Conservation (phyloP, 345 rosid species). For the Hibiscus syriacus region DNA sequence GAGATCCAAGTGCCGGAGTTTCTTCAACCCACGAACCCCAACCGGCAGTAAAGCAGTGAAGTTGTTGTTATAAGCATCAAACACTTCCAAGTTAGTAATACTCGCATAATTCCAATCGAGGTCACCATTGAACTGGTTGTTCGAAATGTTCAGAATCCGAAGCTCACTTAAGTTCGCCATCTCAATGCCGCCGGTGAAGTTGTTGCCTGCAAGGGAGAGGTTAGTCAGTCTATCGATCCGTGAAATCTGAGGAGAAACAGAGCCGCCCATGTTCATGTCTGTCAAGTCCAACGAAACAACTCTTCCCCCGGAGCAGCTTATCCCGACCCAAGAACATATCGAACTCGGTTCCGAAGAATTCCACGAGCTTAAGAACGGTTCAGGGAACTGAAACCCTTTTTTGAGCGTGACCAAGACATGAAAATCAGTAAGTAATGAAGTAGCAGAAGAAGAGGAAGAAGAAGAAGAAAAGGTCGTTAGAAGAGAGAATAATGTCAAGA, state of each 20-base stretch:
- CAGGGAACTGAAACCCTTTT: slow-evolving; percentile 40
- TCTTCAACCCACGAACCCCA: slow-evolving; percentile 28
- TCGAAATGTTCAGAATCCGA: slow-evolving; percentile 43
- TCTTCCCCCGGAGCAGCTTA: slow-evolving; percentile 35
- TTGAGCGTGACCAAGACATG: slow-evolving; percentile 38
- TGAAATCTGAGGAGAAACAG: slow-evolving; percentile 35
- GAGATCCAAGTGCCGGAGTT: slow-evolving; percentile 49
- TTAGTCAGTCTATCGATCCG: slow-evolving; percentile 34
- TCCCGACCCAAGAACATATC: slow-evolving; percentile 60
- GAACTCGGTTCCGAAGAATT: slow-evolving; percentile 36
- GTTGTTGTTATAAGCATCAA: slow-evolving; percentile 51
- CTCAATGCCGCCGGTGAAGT: slow-evolving; percentile 36
- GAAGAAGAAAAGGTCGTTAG: slow-evolving; percentile 21
- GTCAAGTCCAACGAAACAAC: slow-evolving; percentile 51
- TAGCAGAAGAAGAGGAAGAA: slow-evolving; percentile 29
- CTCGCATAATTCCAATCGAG: slow-evolving; percentile 39
- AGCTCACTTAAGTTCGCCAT: slow-evolving; percentile 35
- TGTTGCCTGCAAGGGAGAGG: slow-evolving; percentile 57
- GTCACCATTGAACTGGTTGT: slow-evolving; percentile 41
- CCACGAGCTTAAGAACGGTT: slow-evolving; percentile 45
- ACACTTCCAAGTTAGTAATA: slow-evolving; percentile 29
- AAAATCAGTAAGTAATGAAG: slow-evolving; percentile 39
- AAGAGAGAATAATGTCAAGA: slow-evolving; percentile 34
- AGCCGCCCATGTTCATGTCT: slow-evolving; percentile 41
- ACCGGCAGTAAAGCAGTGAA: slow-evolving; percentile 43